phyloP scores from a whole-genome alignment of 108 stramenopile genomes.

The Chaetoceros tenuissimus region DNA sequence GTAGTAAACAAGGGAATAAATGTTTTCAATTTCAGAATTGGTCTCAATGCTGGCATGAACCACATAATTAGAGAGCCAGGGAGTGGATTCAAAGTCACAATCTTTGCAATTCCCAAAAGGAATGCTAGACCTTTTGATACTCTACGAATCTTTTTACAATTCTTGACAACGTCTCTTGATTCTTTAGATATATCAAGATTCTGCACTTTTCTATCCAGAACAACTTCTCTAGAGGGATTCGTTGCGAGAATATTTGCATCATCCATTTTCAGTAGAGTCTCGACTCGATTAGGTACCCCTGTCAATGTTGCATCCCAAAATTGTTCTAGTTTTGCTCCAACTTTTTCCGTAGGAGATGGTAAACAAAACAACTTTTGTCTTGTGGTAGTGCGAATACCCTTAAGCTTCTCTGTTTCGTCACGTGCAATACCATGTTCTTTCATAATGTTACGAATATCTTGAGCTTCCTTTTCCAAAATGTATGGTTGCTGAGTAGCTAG shows the following conservation, averaged over 20 bases:
- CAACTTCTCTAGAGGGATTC: slow-evolving; percentile 29
- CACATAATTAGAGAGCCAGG: neutral
- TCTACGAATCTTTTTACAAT: slow-evolving; percentile 27
- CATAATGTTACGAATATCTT: slow-evolving; percentile 17
- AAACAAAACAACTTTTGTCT: slow-evolving; percentile 4
- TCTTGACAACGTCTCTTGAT: slow-evolving; percentile 39
- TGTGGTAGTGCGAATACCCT: slow-evolving; percentile 21
- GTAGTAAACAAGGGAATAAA: slow-evolving; percentile 1
- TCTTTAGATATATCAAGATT: slow-evolving; percentile 44
- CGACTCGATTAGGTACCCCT: slow-evolving; percentile 43
- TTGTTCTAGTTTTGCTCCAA: slow-evolving; percentile 27
- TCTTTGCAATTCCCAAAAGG: slow-evolving; percentile 8
- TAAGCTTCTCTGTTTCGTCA: neutral
- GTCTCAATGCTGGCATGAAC: neutral
- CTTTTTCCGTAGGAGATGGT: slow-evolving; percentile 32
- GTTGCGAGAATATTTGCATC: slow-evolving; percentile 10
- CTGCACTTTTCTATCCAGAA: slow-evolving; percentile 48
- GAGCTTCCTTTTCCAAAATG: slow-evolving; percentile 44
- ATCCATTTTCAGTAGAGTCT: slow-evolving; percentile 22
- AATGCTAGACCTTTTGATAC: slow-evolving; percentile 9
- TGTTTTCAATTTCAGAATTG: slow-evolving; percentile 4
- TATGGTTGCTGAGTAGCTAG: slow-evolving; percentile 43
- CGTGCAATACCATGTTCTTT: neutral
- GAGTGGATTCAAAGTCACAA: neutral
- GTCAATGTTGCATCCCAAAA: slow-evolving; percentile 54